Evolutionary conservation across 2,329 filamentous ascomycete species (phyloP), one percentile per base, ranked within the genome.

Genomic region (Neopestalotiopsis rosae): DNA sequence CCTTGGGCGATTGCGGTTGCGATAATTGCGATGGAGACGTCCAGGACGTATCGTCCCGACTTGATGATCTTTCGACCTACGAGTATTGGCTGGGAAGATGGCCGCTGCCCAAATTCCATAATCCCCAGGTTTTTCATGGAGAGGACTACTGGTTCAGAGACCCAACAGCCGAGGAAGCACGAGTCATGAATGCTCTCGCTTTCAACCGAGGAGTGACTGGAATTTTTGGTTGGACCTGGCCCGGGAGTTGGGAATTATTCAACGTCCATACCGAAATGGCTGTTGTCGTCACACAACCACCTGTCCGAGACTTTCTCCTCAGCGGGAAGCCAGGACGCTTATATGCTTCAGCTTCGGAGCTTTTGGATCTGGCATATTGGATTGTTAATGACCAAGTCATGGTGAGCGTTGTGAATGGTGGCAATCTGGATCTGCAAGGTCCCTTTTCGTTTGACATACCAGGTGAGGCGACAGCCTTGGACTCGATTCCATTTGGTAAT

Each of bases 1-100:
- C 88, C 0, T 87, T 89, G 66, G 89, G 89, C 70, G 86, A 88
- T 78, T 90, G 88, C 78, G 89, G 89, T 9, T 91, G 89, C 76
- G 89, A 91, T 74, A 85, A 88, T 76, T 91, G 89, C 76, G 72
- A 76, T 2, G 87, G 86, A 65, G 76, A 75, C n/a, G 80, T 90
- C 20, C 79, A 82, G 24, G 89, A 91, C 73, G 85, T 90, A 0
- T 49, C 80, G 1, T 61, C 69, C 13, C 79, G 85, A 0, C 73
- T 86, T 49, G 82, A 85, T 66, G 78, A 79, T 62, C 71, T 84
- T 28, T 66, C 72, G 0, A 69, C 49, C 13, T 81, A 85, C 72
- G 83, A 85, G 69, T 12, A 57, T 1, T 83, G 81, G 79, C 76
- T 85, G 1, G 82, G 82, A 1, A 38, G 62, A 10, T 81, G 81